These are phyloP conservation scores for Phaeosphaeriaceae sp. DNA, from an alignment of 2,329 filamentous ascomycete species.

Conservation along the genomic window DNA sequence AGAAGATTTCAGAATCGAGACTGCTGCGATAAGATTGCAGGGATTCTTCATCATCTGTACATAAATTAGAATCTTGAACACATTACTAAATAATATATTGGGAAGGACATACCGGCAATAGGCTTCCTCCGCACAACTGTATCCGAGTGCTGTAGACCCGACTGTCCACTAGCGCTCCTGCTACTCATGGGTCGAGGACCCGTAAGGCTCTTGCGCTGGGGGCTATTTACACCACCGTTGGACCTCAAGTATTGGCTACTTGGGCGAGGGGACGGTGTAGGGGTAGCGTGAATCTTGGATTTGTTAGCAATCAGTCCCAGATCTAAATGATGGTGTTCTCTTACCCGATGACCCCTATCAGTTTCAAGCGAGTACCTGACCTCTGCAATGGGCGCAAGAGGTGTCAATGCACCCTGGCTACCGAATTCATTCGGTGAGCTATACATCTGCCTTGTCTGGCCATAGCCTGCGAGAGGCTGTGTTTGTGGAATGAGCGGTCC, in stretches of 20 bases:
- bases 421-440: conserved; percentile 46
- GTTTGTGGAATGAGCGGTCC: conserved; percentile 65
- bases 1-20: conserved; percentile 47
- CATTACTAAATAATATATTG: neutral
- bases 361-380: conserved; percentile 58
- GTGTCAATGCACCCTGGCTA: conserved; percentile 45
- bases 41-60: conserved; percentile 37
- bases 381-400: conserved; percentile 59
- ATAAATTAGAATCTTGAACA: conserved; percentile 5
- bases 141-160: conserved; percentile 36
- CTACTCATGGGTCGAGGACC: conserved; percentile 57
- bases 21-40: conserved; percentile 43
- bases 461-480: conserved; percentile 47
- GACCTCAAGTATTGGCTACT: conserved; percentile 35
- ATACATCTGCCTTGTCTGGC: conserved; percentile 49
- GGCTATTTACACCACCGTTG: conserved; percentile 30
- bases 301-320: conserved; percentile 13
- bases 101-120: conserved; percentile 38
- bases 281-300: conserved; percentile 32
- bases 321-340: conserved; percentile 8
- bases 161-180: conserved; percentile 54
- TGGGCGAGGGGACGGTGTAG: conserved; percentile 40
- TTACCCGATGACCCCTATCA: conserved; percentile 44
- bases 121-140: conserved; percentile 48
- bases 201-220: conserved; percentile 52